Evolutionary conservation across 1,284 basidiomycete genomes (phyloP), one percentile per base, ranked within the genome.

Genomic region (Leucoagaricus sp.): DNA sequence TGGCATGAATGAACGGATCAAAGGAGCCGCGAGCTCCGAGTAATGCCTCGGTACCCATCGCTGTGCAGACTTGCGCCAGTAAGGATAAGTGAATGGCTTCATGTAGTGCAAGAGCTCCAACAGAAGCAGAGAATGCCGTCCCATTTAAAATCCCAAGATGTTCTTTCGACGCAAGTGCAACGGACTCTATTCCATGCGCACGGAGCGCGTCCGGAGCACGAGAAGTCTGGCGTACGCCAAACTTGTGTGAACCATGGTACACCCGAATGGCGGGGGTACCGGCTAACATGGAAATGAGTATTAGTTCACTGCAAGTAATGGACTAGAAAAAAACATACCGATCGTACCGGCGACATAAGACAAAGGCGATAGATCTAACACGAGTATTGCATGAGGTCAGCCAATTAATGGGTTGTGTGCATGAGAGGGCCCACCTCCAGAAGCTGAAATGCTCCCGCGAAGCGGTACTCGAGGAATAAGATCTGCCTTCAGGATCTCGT

Each of bases 61-160:
- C 92, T 1, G 93, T 95, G 68, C 86, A 84, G 8, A 89, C 83
- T 73, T 93, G 84, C 5, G 87, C 80, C 17, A 94, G 75, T 46
- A 92, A 69, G 8, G 84, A 80, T 13, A 95, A 75, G 62, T 89
- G 85, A 31, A 86, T 81, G 5, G 91, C 85, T 57, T 92, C 89
- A 64, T 87, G 82, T 21, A 91, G 73, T n/a, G 84, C 86, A 19
- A 90, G 77, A 15, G 84, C 77, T 1, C 81, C 84, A 19, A 89
- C 81, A 26, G 81, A 79, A 1, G 83, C 80, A 38, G 89, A 91
- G 69, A 94, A 93, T 1, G 93, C 93, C 2, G 93, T 94, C 36
- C 93, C 93, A 68, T 94, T 94, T 48, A 93, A 73, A 55, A 94
- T 83, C 8, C 90, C 91, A 13, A 94, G 80, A 61, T 89, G 91